These are phyloP conservation scores for Cytospora paraplurivora DNA, from an alignment of 2,329 filamentous ascomycete genomes.

Conservation along the genomic window DNA sequence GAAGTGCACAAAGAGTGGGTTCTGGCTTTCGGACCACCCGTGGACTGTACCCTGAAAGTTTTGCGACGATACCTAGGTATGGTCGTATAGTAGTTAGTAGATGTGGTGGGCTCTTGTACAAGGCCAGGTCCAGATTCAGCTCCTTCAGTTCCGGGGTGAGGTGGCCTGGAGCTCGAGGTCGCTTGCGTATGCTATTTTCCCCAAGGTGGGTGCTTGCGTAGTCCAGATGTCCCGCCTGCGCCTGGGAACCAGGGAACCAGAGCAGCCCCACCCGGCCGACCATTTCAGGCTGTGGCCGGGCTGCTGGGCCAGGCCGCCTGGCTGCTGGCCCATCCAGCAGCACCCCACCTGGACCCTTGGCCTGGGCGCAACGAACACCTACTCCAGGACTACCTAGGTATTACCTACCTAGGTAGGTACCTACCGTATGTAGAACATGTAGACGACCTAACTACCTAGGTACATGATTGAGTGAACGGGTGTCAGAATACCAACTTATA, in stretches of 20 bases:
- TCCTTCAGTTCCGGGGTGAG: conserved; percentile 13
- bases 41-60: background rate
- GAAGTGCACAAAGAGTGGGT: background rate
- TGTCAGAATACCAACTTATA: too few relatives aligned
- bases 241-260: conserved; percentile 7
- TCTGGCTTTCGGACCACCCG: background rate
- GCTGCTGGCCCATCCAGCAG: background rate
- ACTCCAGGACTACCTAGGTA: too few relatives aligned
- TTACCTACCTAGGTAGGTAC: too few relatives aligned
- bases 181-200: background rate
- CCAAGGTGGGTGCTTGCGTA: background rate
- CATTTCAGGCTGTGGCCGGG: background rate
- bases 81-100: background rate
- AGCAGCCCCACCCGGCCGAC: conserved; percentile 6
- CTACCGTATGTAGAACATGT: too few relatives aligned
- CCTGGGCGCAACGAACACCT: background rate
- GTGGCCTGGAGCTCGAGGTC: conserved; percentile 19
- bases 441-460: too few relatives aligned
- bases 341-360: background rate
- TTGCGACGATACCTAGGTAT: conserved; percentile 15
- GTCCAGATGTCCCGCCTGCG: background rate
- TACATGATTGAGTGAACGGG: too few relatives aligned
- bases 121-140: background rate
- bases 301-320: background rate
- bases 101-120: background rate